Conservation (phyloP, 1,284 basidiomycete species). For the Coriolopsis trogii region DNA sequence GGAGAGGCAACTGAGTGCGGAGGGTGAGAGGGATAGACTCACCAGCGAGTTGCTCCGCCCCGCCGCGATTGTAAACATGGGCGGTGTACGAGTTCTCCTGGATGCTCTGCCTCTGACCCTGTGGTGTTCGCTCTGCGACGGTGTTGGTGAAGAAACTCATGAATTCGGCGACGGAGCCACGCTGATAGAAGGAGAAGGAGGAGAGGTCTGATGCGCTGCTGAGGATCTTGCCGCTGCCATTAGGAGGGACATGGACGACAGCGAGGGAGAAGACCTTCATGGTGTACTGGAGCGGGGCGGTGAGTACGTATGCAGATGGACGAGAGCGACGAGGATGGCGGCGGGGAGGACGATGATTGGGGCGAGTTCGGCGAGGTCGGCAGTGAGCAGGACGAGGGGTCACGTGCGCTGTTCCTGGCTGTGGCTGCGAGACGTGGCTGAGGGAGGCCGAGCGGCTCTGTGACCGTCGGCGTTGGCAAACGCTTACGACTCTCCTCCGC, state of each 20-base stretch:
- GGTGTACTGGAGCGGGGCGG: no score
- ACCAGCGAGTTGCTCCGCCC: constrained; percentile 82
- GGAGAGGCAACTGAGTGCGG: no score
- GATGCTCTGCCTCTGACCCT: constrained; percentile 89
- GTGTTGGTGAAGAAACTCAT: constrained; percentile 92
- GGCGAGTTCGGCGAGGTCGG: no score
- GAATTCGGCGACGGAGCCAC: constrained; percentile 85
- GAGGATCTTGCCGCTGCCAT: constrained; percentile 65
- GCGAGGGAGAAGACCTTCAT: constrained; percentile 80
- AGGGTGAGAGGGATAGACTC: constrained; percentile 28
- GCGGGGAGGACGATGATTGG: no score
- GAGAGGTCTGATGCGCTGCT: constrained; percentile 83
- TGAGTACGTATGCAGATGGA: no score
- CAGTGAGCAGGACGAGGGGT: no score
- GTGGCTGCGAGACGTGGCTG: not conserved
- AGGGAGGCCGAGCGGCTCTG: constrained; percentile 7
- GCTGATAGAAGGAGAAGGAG: constrained; percentile 94
- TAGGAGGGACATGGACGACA: constrained; percentile 59
- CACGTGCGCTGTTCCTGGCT: not conserved
- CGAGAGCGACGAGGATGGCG: no score
- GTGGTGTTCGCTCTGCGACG: constrained; percentile 87
- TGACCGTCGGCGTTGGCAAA: constrained; percentile 11
- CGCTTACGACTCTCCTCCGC: constrained; percentile 16
- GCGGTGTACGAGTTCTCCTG: constrained; percentile 96
- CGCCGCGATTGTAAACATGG: constrained; percentile 88